Evolutionary conservation across 2,329 filamentous ascomycete genomes (phyloP).

Genomic region (Knufia fluminis): DNA sequence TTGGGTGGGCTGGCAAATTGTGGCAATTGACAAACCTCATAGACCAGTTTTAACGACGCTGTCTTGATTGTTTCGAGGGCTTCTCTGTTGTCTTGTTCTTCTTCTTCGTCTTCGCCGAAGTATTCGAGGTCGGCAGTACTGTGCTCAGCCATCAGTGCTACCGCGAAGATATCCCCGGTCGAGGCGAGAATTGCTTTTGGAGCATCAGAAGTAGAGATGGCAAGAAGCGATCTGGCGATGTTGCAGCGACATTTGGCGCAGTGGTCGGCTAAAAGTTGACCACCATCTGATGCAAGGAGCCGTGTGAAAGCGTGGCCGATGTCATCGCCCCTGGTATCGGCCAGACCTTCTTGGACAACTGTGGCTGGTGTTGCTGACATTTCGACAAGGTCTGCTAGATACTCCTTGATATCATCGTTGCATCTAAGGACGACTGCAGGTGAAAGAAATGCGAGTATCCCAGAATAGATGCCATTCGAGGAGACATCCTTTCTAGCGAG

Average conservation of each 20-base stretch:
- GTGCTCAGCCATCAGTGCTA: conserved; percentile 13
- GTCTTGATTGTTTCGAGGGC: conserved; percentile 10
- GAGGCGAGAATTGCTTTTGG: conserved; percentile 6
- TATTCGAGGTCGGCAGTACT: conserved; percentile 5
- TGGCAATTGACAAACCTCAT: conserved; percentile 15
- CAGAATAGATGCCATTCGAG: conserved; percentile 9
- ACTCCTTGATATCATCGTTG: conserved; percentile 8
- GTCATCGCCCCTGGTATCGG: conserved; percentile 1
- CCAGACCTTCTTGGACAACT: conserved; percentile 11
- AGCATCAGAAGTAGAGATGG: conserved; percentile 10
- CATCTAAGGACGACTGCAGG: conserved; percentile 3
- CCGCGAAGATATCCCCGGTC: conserved; percentile 8
- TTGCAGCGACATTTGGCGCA: conserved; percentile 6
- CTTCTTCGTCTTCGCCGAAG: conserved; percentile 13
- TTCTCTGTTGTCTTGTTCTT: background rate
- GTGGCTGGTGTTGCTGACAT: conserved; percentile 17
- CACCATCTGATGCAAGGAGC: conserved; percentile 4
- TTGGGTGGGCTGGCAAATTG: conserved; percentile 10
- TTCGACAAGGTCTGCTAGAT: conserved; percentile 19
- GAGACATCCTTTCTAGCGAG: conserved; percentile 12
- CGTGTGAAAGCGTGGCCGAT: background rate
- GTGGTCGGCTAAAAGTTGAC: conserved; percentile 2
- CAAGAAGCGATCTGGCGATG: conserved; percentile 12
- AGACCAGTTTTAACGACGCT: conserved; percentile 17
- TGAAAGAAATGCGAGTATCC: conserved; percentile 12